Base-by-base conservation (phyloP, 768 basidiomycete genomes). In the Boletus subcaerulescens region DNA sequence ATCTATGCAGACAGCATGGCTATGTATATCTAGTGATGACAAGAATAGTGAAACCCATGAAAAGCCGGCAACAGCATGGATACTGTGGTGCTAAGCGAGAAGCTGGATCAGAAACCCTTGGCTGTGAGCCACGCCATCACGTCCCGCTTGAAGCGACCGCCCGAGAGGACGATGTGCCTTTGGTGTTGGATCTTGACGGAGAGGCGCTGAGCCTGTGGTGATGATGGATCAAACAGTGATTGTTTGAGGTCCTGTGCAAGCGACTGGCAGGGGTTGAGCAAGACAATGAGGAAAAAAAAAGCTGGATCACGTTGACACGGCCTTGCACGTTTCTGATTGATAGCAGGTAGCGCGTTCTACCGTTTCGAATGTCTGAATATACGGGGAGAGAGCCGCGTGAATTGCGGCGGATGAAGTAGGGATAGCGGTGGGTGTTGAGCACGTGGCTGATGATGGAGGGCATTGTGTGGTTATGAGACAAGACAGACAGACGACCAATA, bases 301-400 rank as follows among this genome's bases (percentile, higher is more conserved):
- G 32, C 5, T 5, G 48, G 74, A 80, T 58, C 65, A 88, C 89
- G 53, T 76, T 70, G 55, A 73, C 63, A 57, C 81, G 77, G 18
- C 89, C 90, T 54, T 89, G 77, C 10, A 92, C 74, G 69, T 90
- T 87, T 49, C 84, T 80, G 53, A 92, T 76, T 43, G 80, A 76
- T 42, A 86, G 70, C 35, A 80, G 73, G 56, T 82, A 73, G 52
- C 82, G 80, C 5, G 83, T 80, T 55, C 85, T 80, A 31, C 72
- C 81, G 66, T 86, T 89, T 58, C 86, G 83, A 43, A 88, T 66
- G 66, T 91, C 86, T 29, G 86, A 80, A 68, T 90, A 90, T 24
- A 92, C 86, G 42, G 89, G 89, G 31, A 91, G 76, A 45, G 80
- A 79, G 32, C 87, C 86, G 47, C 77, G 77, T 45, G 80, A 68